A percentile compares a stretch with the other conserved stretches of the same genome.
phyloP scores from a whole-genome alignment of 2,329 filamentous ascomycete species.

The Neonectria coccinea region DNA sequence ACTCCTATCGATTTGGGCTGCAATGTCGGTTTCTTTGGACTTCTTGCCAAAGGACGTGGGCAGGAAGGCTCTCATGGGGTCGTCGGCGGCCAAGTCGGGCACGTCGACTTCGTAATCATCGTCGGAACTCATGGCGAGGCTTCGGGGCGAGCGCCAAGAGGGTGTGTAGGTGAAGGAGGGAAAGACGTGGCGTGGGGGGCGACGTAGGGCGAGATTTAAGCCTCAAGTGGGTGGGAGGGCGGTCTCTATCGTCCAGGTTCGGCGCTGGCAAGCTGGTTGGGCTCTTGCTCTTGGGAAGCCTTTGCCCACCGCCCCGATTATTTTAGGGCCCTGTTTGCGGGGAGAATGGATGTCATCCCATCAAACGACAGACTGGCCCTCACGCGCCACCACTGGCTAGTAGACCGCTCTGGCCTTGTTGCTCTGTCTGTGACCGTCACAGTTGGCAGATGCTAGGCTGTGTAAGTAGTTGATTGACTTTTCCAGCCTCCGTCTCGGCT shows the following conservation, averaged over 20 bases:
- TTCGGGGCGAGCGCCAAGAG: conserved; percentile 28
- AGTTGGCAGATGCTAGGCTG: neutral
- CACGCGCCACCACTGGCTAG: conserved; percentile 21
- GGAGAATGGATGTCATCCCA: conserved; percentile 34
- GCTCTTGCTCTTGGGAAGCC: conserved; percentile 31
- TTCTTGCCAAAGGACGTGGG: conserved; percentile 89
- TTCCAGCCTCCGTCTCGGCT: neutral
- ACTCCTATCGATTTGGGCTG: conserved; percentile 83
- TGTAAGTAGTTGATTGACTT: neutral
- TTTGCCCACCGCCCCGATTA: conserved; percentile 45
- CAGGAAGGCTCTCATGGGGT: conserved; percentile 80
- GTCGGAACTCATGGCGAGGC: conserved; percentile 66
- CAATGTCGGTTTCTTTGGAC: conserved; percentile 77
- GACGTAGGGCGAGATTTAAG: conserved; percentile 35
- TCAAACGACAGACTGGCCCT: conserved; percentile 29
- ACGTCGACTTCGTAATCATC: conserved; percentile 69
- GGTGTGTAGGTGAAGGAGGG: conserved; percentile 27
- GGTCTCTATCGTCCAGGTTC: conserved; percentile 34
- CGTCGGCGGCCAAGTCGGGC: conserved; percentile 68
- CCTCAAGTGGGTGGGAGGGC: conserved; percentile 36
- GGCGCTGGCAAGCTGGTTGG: conserved; percentile 33
- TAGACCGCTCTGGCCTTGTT: conserved; percentile 11
- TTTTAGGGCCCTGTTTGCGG: conserved; percentile 40
- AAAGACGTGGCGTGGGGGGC: conserved; percentile 35
- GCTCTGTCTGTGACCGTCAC: neutral